Conservation (phyloP, 805 yeast genomes). For the Saturnispora kantuleensis region DNA sequence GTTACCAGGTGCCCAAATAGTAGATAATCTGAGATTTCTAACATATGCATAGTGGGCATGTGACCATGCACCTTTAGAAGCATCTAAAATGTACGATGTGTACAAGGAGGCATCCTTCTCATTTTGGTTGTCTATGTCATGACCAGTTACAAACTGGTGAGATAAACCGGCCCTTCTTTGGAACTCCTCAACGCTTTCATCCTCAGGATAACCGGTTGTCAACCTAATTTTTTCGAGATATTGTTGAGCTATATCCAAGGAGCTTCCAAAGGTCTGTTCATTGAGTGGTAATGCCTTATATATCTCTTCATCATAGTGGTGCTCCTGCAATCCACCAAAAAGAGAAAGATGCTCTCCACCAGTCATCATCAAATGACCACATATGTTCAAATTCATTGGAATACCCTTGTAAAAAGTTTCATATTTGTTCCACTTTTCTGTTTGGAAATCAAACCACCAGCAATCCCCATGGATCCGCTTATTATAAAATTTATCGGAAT, state of each 20-base stretch:
- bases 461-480: constrained; percentile 34
- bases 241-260: background rate
- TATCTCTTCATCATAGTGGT: constrained; percentile 6
- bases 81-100: constrained; percentile 13
- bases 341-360: constrained; percentile 17
- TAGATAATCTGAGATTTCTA: background rate
- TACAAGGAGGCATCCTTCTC: background rate
- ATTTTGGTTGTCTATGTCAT: background rate
- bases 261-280: background rate
- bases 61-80: constrained; percentile 18
- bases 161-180: constrained; percentile 4
- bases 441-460: constrained; percentile 40
- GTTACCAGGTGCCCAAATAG: background rate
- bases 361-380: constrained; percentile 20
- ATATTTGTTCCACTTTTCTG: constrained; percentile 32
- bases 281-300: background rate
- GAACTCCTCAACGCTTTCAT: background rate
- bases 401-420: constrained; percentile 11
- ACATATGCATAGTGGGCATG: constrained; percentile 9
- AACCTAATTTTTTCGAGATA: background rate
- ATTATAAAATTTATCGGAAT: constrained; percentile 11
- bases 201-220: background rate
- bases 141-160: background rate
- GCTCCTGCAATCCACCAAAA: constrained; percentile 19
- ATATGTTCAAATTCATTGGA: constrained; percentile 8